phyloP scores from a whole-genome alignment of 495 filamentous ascomycete species.

The Cairneyella variabilis region DNA sequence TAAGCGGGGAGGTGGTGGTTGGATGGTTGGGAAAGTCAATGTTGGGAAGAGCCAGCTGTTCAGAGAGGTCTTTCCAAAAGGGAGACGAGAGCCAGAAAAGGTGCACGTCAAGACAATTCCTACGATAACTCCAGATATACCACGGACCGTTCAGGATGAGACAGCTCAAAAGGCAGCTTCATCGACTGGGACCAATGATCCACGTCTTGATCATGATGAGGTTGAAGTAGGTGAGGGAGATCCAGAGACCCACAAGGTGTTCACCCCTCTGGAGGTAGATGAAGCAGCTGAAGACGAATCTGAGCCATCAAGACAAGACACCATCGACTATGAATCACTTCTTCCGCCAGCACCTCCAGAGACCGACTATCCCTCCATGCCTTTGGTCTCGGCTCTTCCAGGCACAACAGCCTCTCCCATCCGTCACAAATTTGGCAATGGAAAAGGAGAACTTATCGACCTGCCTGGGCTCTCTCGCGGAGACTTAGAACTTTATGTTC shows the following conservation, averaged over 20 bases:
- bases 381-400: constrained; percentile 77
- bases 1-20: constrained; percentile 77
- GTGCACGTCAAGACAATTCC: constrained; percentile 14
- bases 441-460: constrained; percentile 89
- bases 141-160: constrained; percentile 28
- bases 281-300: neutral
- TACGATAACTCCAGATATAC: constrained; percentile 21
- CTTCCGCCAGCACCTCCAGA: constrained; percentile 75
- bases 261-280: constrained; percentile 25
- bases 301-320: neutral
- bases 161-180: neutral
- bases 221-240: neutral
- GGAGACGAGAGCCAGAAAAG: constrained; percentile 43
- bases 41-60: constrained; percentile 95
- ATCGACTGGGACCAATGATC: neutral
- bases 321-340: constrained; percentile 31
- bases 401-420: constrained; percentile 96
- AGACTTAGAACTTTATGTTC: constrained; percentile 64
- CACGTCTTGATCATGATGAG: neutral
- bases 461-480: constrained; percentile 80
- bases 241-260: too few relatives aligned
- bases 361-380: constrained; percentile 71
- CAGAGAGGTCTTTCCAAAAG: constrained; percentile 80
- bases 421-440: constrained; percentile 77
- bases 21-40: constrained; percentile 97